Evolutionary conservation across 371 early-diverging fungal genomes (phyloP).

Genomic region (Mucor irregularis): DNA sequence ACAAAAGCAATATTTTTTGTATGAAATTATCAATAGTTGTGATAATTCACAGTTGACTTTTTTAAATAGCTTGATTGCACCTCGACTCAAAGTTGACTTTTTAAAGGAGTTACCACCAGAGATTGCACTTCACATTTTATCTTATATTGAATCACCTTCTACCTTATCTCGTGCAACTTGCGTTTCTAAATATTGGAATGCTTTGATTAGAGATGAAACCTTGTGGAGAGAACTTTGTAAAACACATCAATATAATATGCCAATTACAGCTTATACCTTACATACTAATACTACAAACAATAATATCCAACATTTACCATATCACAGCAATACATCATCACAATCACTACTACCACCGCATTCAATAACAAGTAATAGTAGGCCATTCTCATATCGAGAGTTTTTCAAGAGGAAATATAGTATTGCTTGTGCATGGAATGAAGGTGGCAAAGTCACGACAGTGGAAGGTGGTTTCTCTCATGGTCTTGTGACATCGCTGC

Average conservation of each 20-base stretch:
- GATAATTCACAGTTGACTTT: constrained; percentile 56
- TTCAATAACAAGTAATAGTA: too few species aligned
- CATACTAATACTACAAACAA: too few species aligned
- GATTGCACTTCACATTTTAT: constrained; percentile 68
- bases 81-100: constrained; percentile 79
- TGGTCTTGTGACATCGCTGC: constrained; percentile 83
- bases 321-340: too few species aligned
- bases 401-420: constrained; percentile 72
- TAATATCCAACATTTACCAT: too few species aligned
- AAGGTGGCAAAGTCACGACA: constrained; percentile 66
- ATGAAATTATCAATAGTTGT: constrained; percentile 54
- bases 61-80: constrained; percentile 59
- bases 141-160: constrained; percentile 61
- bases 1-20: constrained; percentile 42
- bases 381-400: constrained; percentile 63
- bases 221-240: constrained; percentile 46
- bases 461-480: constrained; percentile 74
- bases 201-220: constrained; percentile 61
- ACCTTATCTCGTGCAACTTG: constrained; percentile 69
- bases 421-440: constrained; percentile 73
- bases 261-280: too few species aligned
- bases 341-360: too few species aligned
- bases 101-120: constrained; percentile 75
- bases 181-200: constrained; percentile 76
- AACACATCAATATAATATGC: constrained; percentile 29